phyloP scores from a whole-genome alignment of 148 eudicot genomes.

The Vaccinium vitisidaea region DNA sequence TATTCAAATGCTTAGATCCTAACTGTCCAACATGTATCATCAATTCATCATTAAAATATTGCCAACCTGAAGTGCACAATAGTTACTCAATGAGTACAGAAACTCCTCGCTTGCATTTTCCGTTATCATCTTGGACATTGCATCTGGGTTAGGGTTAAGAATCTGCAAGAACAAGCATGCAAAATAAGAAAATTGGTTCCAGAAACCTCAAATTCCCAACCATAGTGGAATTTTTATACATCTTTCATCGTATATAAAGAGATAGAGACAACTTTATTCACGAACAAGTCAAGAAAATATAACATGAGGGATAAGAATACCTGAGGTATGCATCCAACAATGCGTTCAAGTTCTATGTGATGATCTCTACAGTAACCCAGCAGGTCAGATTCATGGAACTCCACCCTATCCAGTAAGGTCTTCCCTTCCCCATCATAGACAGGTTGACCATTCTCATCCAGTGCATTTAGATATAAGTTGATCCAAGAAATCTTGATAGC shows the following conservation, averaged over 20 bases:
- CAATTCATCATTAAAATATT: slow-evolving; percentile 1
- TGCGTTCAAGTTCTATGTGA: slow-evolving; percentile 86
- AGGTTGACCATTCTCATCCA: slow-evolving; percentile 86
- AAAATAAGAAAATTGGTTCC: background rate
- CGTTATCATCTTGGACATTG: slow-evolving; percentile 95
- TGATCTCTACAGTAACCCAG: slow-evolving; percentile 81
- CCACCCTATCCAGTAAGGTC: slow-evolving; percentile 88
- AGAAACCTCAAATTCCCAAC: background rate
- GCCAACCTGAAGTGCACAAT: slow-evolving; percentile 97
- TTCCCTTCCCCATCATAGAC: slow-evolving; percentile 85
- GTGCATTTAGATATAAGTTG: slow-evolving; percentile 87
- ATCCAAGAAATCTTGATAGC: slow-evolving; percentile 95
- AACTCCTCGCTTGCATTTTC: slow-evolving; percentile 99
- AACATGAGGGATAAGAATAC: slow-evolving; percentile 26
- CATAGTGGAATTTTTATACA: background rate
- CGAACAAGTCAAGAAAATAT: background rate
- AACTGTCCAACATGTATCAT: background rate
- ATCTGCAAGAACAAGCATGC: slow-evolving; percentile 48
- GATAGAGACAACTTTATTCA: background rate
- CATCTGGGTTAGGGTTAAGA: slow-evolving; percentile 98
- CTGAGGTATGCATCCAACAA: slow-evolving; percentile 99
- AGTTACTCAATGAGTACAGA: slow-evolving; percentile 84
- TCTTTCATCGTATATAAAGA: background rate
- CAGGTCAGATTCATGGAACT: slow-evolving; percentile 92
- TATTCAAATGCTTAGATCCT: background rate